A percentile compares a stretch with the other conserved stretches of the same genome.
These are phyloP conservation scores for Pholiota conissans DNA, from an alignment of 768 basidiomycete species.

Conservation along the genomic window DNA sequence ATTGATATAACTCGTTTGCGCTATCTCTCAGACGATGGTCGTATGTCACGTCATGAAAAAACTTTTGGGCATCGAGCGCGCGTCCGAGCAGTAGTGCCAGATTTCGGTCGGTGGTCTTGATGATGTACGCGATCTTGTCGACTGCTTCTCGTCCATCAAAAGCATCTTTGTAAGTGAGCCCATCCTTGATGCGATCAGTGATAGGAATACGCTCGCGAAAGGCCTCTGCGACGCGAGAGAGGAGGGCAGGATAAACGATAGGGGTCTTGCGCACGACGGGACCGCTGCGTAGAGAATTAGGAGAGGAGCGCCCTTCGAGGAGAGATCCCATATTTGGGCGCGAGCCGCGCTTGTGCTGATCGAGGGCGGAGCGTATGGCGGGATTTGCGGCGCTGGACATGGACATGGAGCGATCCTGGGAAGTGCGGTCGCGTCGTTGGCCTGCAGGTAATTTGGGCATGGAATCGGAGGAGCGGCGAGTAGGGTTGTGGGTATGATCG, in stretches of 20 bases:
- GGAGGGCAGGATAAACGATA: slow-evolving; percentile 91
- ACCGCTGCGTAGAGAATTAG: slow-evolving; percentile 33
- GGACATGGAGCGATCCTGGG: slow-evolving; percentile 75
- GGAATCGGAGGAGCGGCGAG: slow-evolving; percentile 73
- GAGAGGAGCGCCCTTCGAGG: slow-evolving; percentile 37
- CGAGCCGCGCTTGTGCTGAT: slow-evolving; percentile 31
- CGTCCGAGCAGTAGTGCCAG: slow-evolving; percentile 93
- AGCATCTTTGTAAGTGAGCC: slow-evolving; percentile 92
- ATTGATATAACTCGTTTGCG: slow-evolving; percentile 88
- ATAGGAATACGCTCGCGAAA: slow-evolving; percentile 82
- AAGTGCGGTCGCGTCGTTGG: slow-evolving; percentile 57
- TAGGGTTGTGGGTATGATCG: slow-evolving; percentile 31
- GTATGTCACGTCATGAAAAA: slow-evolving; percentile 99
- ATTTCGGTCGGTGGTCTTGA: slow-evolving; percentile 97
- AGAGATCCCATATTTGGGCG: slow-evolving; percentile 22
- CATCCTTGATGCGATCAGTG: slow-evolving; percentile 87
- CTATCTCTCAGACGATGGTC: slow-evolving; percentile 94
- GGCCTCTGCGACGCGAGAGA: slow-evolving; percentile 92
- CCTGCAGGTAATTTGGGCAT: slow-evolving; percentile 44
- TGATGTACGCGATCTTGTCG: slow-evolving; percentile 95
- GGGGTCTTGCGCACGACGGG: slow-evolving; percentile 57
- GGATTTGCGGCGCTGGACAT: slow-evolving; percentile 64
- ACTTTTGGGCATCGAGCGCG: slow-evolving; percentile 96
- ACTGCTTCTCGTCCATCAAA: slow-evolving; percentile 98
- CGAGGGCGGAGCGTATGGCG: slow-evolving; percentile 26